A percentile compares a stretch with the other conserved stretches of the same genome.
These are phyloP conservation scores for Penicillium paneum DNA, from an alignment of 2,329 filamentous ascomycete genomes.

Conservation along the genomic window DNA sequence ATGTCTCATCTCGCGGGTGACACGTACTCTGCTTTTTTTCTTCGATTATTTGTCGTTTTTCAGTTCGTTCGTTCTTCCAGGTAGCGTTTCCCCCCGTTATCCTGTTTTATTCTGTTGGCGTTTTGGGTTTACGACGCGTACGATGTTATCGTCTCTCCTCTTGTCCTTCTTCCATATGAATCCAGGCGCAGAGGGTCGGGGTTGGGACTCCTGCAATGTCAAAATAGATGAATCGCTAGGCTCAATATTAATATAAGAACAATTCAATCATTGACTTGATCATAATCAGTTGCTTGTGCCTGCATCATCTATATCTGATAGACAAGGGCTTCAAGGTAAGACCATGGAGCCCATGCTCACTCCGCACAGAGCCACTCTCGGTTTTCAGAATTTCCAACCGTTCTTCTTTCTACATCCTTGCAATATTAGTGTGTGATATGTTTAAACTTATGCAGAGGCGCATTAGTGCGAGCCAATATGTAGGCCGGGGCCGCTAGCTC, in stretches of 20 bases:
- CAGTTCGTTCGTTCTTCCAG: constrained; percentile 9
- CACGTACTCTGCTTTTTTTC: neutral
- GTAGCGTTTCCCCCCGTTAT: constrained; percentile 4
- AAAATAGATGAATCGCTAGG: constrained; percentile 28
- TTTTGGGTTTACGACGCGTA: constrained; percentile 32
- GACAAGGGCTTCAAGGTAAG: neutral
- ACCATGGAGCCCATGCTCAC: neutral
- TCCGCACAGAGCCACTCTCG: neutral
- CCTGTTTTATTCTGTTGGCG: constrained; percentile 30
- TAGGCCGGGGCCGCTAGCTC: neutral
- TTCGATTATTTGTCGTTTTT: constrained; percentile 10
- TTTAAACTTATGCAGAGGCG: neutral
- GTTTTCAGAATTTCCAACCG: neutral
- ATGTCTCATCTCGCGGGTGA: constrained; percentile 2
- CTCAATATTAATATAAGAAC: constrained; percentile 24
- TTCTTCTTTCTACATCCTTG: neutral
- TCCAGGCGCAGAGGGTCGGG: constrained; percentile 16
- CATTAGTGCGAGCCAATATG: neutral
- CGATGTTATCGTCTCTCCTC: constrained; percentile 26
- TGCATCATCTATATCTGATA: neutral
- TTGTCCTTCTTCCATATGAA: constrained; percentile 22
- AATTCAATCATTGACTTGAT: constrained; percentile 8
- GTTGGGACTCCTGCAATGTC: constrained; percentile 22
- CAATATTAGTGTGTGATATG: neutral
- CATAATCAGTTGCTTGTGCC: neutral